Evolutionary conservation across 768 basidiomycete genomes (phyloP), one percentile per base, ranked within the genome.

Genomic region (Termitomyces sp.): DNA sequence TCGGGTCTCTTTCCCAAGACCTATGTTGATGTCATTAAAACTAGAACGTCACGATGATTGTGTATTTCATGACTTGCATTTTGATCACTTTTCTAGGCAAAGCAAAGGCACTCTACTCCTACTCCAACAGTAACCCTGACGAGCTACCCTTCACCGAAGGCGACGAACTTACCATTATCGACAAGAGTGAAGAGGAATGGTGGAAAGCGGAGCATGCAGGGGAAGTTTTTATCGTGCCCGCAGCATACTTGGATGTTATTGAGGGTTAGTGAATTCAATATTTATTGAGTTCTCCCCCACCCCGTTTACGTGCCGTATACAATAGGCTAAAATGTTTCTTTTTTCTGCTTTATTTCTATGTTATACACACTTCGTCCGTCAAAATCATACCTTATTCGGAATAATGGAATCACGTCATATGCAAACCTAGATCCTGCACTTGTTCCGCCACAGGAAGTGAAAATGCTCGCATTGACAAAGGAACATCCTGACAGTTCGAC

Each of bases 161-260:
- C 58, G 91, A 96, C 56, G 68, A 72, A 35, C 73, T 98, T 40
- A 77, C 77, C 8, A 85, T 99, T 61, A 80, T 98, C 57, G 97
- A 99, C 67, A 82, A 73, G 48, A 81, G 81, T 54, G 97, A 98
- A 63, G 79, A 76, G 53, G 90, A 92, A 65, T 98, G 97, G 97
- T 98, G 92, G 92, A 98, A 95, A 76, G 89, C 88, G 40, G 95
- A 98, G 74, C 82, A 83, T 66, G 85, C 81, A 49, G 96, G 96
- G 22, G 72, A 86, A 60, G 85, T 97, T 53, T 91, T 89, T 74
- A 86, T 94, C 67, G 94, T 94, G 4, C 97, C 97, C 53, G 93
- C 94, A 26, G 84, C 87, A 20, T 98, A 98, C 71, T 70, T 99
- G 69, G 90, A 96, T 72, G 71, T 86, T 65, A 78, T 79, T 67